Evolutionary conservation across 1,284 basidiomycete genomes (phyloP).

Genomic region (Pseudozyma sp.): DNA sequence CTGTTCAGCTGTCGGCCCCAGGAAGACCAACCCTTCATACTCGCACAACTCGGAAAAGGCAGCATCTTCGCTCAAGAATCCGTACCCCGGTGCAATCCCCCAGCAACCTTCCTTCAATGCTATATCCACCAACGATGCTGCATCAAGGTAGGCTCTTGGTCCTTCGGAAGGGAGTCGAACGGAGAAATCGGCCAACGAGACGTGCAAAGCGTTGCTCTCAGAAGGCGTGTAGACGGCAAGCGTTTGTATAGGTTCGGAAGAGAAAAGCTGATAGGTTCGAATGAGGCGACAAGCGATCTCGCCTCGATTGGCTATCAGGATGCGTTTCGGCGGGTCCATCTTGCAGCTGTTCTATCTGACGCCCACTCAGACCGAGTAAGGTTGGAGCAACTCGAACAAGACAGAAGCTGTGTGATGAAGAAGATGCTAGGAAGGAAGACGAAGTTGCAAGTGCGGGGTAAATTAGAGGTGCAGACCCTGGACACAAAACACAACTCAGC

Average conservation of each 20-base stretch:
- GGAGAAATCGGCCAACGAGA: constrained; percentile 10
- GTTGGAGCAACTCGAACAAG: neutral
- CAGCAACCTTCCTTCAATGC: constrained; percentile 72
- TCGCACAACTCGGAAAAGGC: constrained; percentile 34
- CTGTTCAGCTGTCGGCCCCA: constrained; percentile 27
- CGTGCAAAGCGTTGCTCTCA: constrained; percentile 39
- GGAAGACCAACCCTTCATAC: constrained; percentile 16
- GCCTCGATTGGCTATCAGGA: constrained; percentile 68
- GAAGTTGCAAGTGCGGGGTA: neutral
- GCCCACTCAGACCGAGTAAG: too few relatives aligned
- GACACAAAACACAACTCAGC: neutral
- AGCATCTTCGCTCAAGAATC: constrained; percentile 38
- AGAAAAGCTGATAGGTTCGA: constrained; percentile 35
- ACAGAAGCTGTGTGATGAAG: neutral
- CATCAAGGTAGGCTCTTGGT: constrained; percentile 52
- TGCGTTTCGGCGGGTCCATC: constrained; percentile 13
- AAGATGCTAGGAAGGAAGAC: neutral
- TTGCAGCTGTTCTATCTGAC: neutral
- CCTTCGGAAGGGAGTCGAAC: constrained; percentile 60
- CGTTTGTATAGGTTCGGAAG: constrained; percentile 24
- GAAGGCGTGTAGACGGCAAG: constrained; percentile 33
- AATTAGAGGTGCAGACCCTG: neutral
- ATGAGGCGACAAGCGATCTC: constrained; percentile 55
- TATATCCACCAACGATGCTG: constrained; percentile 71
- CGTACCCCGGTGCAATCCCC: constrained; percentile 43